phyloP scores from a whole-genome alignment of 257 asterid genomes.

The Euphrasia confusa region DNA sequence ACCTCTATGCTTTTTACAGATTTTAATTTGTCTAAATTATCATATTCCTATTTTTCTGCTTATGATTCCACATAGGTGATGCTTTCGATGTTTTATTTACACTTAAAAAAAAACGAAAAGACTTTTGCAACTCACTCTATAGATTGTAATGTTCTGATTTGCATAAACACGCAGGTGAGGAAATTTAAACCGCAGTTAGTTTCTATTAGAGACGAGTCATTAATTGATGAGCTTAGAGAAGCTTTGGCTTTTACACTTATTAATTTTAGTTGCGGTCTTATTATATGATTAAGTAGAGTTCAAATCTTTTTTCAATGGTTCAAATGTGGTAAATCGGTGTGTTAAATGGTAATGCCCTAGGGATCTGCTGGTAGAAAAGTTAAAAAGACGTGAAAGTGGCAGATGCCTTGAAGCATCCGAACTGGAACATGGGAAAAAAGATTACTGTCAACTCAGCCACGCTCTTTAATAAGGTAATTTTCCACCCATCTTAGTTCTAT shows the following conservation, averaged over 20 bases:
- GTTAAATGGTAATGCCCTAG: constrained; percentile 33
- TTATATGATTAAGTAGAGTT: no score
- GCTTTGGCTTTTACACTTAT: constrained; percentile 41
- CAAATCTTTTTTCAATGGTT: not conserved
- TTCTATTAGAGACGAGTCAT: constrained; percentile 65
- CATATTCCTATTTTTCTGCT: not conserved
- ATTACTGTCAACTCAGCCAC: constrained; percentile 98
- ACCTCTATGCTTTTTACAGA: no score
- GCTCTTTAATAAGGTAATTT: constrained; percentile 82
- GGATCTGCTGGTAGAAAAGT: constrained; percentile 87
- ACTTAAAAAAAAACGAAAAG: not conserved
- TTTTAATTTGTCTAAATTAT: no score
- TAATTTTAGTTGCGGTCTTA: no score
- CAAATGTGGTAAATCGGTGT: not conserved
- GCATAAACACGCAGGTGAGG: constrained; percentile 53
- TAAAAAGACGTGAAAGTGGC: constrained; percentile 96
- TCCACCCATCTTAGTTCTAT: not conserved
- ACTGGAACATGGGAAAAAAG: constrained; percentile 99
- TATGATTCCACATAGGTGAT: not conserved
- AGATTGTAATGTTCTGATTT: not conserved
- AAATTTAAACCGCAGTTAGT: constrained; percentile 83
- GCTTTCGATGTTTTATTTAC: not conserved
- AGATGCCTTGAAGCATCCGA: constrained; percentile 98
- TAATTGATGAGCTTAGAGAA: constrained; percentile 73
- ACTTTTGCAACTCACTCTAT: not conserved